Base-by-base conservation (phyloP, 345 rosid genomes). In the Lepidium didymum region DNA sequence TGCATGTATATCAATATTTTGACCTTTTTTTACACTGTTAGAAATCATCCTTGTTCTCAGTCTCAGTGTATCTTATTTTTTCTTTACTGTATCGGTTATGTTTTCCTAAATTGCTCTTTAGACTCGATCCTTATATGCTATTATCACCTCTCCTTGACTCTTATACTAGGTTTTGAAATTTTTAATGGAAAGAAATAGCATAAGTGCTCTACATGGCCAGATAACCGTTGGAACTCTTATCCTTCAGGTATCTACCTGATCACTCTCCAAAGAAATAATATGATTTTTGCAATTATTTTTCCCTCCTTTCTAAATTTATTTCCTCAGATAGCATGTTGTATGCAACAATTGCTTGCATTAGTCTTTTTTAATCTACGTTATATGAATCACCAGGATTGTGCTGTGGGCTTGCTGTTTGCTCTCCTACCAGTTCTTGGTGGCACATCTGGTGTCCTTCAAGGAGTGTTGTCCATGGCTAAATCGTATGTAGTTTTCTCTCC, bases 351-450 rank as follows among this genome's bases (percentile, higher is more conserved):
- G 18, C 64, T 69, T 54, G 23, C 60, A 8, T 46, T 61, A 11
- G 16, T 46, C 33, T 6, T 60, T 27, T 57, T 29, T 27, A 56
- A 56, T 58, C 23, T 49, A 56, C 67, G 18, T 40, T 40, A 53
- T 44, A n/a, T 61, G 46, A n/a, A 25, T 56, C 52, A 9, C 51
- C 79, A 91, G 97, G 97, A 91, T 67, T 91, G 97, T 80, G 92
- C 92, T 37, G 96, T 88, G 66, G 97, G 96, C 25, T 85, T 91
- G 86, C 82, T 91, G 64, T 91, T 91, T 82, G 97, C 97, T 74
- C 78, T 91, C 75, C 97, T 91, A 50, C 97, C 96, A n/a, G 87
- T 91, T 75, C 91, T 88, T 68, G 95, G 96, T 73, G 97, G 97
- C 52, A 80, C 86, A 54, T 88, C 92, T 54, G 97, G 96, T 60